A percentile compares a stretch with the other conserved stretches of the same genome.
Conservation (phyloP, 768 basidiomycete genomes). For the Cubamyces sp. region DNA sequence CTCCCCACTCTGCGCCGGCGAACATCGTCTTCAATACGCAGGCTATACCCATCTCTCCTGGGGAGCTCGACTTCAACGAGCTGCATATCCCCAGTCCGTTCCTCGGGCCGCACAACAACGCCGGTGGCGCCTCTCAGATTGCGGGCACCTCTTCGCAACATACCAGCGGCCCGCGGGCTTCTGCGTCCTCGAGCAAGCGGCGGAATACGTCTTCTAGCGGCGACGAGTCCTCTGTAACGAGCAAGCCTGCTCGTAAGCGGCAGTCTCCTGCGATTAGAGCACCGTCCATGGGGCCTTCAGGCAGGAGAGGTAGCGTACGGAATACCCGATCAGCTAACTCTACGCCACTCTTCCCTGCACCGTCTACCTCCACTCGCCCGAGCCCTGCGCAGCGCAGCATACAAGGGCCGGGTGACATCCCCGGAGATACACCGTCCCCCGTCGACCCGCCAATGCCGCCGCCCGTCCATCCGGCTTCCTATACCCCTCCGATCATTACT, state of each 20-base stretch:
- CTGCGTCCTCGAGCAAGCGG: constrained; percentile 49
- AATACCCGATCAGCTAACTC: constrained; percentile 59
- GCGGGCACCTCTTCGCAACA: constrained; percentile 2
- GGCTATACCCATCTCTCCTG: constrained; percentile 43
- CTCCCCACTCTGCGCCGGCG: constrained; percentile 66
- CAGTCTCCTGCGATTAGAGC: constrained; percentile 52
- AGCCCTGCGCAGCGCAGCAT: constrained; percentile 45
- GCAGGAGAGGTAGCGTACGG: constrained; percentile 22
- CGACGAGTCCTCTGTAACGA: constrained; percentile 45
- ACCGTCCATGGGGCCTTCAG: constrained; percentile 28
- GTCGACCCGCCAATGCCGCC: constrained; percentile 91
- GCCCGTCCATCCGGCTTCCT: constrained; percentile 58
- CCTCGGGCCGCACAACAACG: constrained; percentile 61
- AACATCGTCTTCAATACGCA: constrained; percentile 64
- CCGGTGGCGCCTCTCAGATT: constrained; percentile 26
- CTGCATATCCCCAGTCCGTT: constrained; percentile 83
- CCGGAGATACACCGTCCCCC: constrained; percentile 75
- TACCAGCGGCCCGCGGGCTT: constrained; percentile 22
- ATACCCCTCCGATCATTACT: constrained; percentile 23
- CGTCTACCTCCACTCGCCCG: constrained; percentile 41
- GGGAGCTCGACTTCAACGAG: constrained; percentile 64
- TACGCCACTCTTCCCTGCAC: constrained; percentile 52
- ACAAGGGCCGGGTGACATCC: constrained; percentile 31
- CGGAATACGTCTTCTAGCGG: constrained; percentile 55
- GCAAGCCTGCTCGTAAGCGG: constrained; percentile 54